Percentiles rank a stretch among this genome's conserved stretches.
Evolutionary conservation across 2,329 filamentous ascomycete genomes (phyloP).

Genomic region (Hirsutella thompsonii): DNA sequence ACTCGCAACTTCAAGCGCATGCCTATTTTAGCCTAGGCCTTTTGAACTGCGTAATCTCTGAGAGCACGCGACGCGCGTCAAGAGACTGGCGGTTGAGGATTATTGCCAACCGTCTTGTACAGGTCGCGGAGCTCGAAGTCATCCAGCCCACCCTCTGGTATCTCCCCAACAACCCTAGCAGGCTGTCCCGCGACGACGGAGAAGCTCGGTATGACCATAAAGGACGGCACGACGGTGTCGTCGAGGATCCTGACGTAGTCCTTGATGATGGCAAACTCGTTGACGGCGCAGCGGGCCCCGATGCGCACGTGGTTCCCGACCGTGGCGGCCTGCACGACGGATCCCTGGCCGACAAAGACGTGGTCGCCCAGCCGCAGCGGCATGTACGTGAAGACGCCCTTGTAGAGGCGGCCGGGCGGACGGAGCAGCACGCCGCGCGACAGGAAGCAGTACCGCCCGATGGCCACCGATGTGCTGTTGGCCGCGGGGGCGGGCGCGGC

Average conservation of each 20-base stretch:
- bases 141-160: constrained; percentile 57
- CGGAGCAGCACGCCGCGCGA: constrained; percentile 65
- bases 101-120: constrained; percentile 52
- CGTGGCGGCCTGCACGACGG: constrained; percentile 69
- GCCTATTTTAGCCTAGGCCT: background rate
- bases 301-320: constrained; percentile 82
- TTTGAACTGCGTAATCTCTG: background rate
- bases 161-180: constrained; percentile 67
- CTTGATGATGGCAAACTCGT: constrained; percentile 83
- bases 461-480: constrained; percentile 61
- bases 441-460: constrained; percentile 86
- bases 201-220: constrained; percentile 88
- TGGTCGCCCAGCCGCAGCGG: constrained; percentile 90
- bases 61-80: constrained; percentile 6
- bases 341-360: constrained; percentile 69
- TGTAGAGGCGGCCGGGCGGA: constrained; percentile 71
- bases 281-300: constrained; percentile 62
- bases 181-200: constrained; percentile 80
- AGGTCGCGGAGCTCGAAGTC: constrained; percentile 51
- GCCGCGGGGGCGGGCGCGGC: constrained; percentile 24
- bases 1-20: too few relatives aligned
- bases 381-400: constrained; percentile 69
- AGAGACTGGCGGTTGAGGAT: constrained; percentile 21
- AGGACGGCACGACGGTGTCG: constrained; percentile 67
- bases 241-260: constrained; percentile 86